phyloP scores from a whole-genome alignment of 1,284 basidiomycete genomes.

The Cystobasidium slooffiae region DNA sequence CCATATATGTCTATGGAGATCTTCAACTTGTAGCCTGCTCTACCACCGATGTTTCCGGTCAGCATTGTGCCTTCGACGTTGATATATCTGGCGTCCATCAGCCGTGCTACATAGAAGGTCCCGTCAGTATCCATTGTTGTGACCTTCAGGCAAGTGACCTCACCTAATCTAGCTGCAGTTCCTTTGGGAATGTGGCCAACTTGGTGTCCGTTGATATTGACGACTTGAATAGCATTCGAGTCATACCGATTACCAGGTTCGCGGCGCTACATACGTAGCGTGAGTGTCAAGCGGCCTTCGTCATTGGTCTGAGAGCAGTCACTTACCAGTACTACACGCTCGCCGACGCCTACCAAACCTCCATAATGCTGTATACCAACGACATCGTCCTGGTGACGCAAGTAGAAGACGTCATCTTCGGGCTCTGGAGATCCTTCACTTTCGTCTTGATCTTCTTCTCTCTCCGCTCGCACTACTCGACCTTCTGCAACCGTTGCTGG shows the following conservation, averaged over 20 bases:
- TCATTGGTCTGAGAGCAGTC: neutral
- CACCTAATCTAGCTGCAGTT: slow-evolving; percentile 32
- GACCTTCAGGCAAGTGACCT: neutral
- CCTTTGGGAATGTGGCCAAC: slow-evolving; percentile 28
- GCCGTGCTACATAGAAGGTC: neutral
- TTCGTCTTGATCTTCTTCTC: slow-evolving; percentile 14
- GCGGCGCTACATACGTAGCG: slow-evolving; percentile 6
- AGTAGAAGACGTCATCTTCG: slow-evolving; percentile 38
- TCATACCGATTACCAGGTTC: slow-evolving; percentile 34
- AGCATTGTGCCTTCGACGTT: slow-evolving; percentile 23
- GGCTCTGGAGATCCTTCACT: slow-evolving; percentile 5
- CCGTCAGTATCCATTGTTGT: neutral
- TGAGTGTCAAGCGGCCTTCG: neutral
- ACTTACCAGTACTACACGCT: slow-evolving; percentile 26
- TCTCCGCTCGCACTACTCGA: slow-evolving; percentile 8
- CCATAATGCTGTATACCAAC: slow-evolving; percentile 39
- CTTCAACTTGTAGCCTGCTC: slow-evolving; percentile 24
- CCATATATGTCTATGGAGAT: slow-evolving; percentile 33
- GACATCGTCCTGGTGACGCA: slow-evolving; percentile 31
- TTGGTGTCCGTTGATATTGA: slow-evolving; percentile 24
- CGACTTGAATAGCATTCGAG: slow-evolving; percentile 38
- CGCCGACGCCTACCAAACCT: slow-evolving; percentile 32
- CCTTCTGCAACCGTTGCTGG: slow-evolving; percentile 29
- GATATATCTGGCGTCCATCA: slow-evolving; percentile 35
- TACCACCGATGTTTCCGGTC: slow-evolving; percentile 25